A percentile compares a stretch with the other conserved stretches of the same genome.
These are phyloP conservation scores for Verticillium nonalfalfae DNA, from an alignment of 2,329 filamentous ascomycete species.

Conservation along the genomic window DNA sequence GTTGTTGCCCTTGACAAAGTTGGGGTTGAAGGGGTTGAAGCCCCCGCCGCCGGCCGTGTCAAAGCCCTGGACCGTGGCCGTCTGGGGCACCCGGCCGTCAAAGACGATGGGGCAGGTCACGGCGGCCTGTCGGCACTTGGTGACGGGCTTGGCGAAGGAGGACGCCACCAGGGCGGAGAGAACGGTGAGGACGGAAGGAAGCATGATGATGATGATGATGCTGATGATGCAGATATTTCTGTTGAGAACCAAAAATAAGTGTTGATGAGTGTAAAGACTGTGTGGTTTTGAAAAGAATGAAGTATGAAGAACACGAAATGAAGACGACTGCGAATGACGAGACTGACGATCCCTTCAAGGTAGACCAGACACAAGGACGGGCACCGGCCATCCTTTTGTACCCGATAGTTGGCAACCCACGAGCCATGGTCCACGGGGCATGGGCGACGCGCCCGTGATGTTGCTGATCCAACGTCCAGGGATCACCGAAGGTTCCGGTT, in stretches of 20 bases:
- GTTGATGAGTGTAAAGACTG: background rate
- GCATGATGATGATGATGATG: background rate
- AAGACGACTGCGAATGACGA: background rate
- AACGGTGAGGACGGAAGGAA: background rate
- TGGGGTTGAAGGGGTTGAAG: conserved; percentile 37
- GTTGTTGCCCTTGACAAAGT: conserved; percentile 45
- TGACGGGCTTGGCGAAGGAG: background rate
- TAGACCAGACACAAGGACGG: background rate
- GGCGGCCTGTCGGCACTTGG: background rate
- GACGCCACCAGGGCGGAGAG: background rate
- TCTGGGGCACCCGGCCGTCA: conserved; percentile 37
- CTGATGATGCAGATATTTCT: background rate
- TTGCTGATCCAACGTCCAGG: background rate
- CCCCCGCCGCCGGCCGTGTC: conserved; percentile 26
- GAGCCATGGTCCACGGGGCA: background rate
- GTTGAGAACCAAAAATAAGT: background rate
- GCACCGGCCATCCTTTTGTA: background rate
- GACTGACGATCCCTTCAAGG: background rate
- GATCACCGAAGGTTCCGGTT: background rate
- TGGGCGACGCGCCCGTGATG: background rate
- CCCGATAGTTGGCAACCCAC: background rate
- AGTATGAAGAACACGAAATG: background rate
- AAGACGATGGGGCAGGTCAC: conserved; percentile 33
- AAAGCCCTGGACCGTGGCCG: conserved; percentile 30
- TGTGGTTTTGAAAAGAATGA: background rate